Evolutionary conservation across 2,329 filamentous ascomycete species (phyloP), one percentile per base, ranked within the genome.

Genomic region (Beauveria varroae): DNA sequence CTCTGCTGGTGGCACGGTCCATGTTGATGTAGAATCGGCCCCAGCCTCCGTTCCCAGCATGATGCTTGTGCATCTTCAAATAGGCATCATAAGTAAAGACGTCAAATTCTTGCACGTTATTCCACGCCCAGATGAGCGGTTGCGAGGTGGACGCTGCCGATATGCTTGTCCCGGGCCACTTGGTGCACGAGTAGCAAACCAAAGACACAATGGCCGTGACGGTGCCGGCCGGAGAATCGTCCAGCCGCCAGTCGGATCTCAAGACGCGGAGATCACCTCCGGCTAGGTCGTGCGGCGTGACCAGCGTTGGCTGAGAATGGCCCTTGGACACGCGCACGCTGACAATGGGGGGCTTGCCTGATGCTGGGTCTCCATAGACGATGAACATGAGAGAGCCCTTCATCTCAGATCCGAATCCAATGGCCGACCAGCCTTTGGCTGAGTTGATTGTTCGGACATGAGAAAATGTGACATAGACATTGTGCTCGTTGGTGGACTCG

Each of bases 61-160:
- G 62, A 24, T 61, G 61, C n/a, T 49, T 18, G 58, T 67, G 64
- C 61, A 63, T 64, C 5, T 57, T 51, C 1, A 66, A 60, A 40
- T 61, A 50, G 16, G 52, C 57, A 26, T 67, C 62, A 10, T 58
- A 50, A 0, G 63, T 20, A 41, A 61, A 68, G 37, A 62, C 46
- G 12, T 58, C 60, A 44, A 68, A 64, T 57, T 64, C 62, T 50
- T 69, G 68, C 14, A 54, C 61, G 20, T 54, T 30, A 40, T 69
- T 69, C 66, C 65, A 68, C 6, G 67, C 66, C 68, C 68, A 69
- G 55, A 69, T 64, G 65, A 67, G 67, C 22, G 68, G 66, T 63
- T 68, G 67, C 4, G 66, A 67, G 10, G 34, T 49, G 10, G 66
- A 52, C 9, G 64, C 62, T 5, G 63, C 60, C 0, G 66, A 64